phyloP scores from a whole-genome alignment of 2,329 filamentous ascomycete species.

The Claviceps humidiphila region DNA sequence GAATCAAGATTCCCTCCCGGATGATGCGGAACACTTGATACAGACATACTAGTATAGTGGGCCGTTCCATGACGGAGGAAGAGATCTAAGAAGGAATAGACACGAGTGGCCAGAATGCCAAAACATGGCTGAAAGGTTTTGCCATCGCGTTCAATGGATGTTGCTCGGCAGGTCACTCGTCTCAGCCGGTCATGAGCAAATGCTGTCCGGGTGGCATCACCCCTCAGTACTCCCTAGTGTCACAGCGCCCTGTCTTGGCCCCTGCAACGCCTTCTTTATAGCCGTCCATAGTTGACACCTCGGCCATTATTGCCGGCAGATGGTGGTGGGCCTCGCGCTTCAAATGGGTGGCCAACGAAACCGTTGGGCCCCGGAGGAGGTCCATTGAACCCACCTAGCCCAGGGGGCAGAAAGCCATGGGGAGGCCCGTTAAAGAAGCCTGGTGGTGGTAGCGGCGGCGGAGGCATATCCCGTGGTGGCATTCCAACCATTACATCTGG shows the following conservation, averaged over 20 bases:
- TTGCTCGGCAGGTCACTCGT: not conserved
- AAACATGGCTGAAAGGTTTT: not conserved
- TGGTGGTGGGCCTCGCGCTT: slow-evolving; percentile 40
- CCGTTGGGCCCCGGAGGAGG: slow-evolving; percentile 31
- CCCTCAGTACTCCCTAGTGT: not conserved
- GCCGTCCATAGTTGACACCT: slow-evolving; percentile 21
- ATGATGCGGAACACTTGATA: no score
- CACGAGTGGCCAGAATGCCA: not conserved
- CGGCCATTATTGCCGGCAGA: slow-evolving; percentile 30
- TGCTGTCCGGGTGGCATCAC: not conserved
- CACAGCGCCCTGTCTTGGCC: not conserved
- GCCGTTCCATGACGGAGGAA: not conserved
- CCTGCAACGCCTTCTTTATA: slow-evolving; percentile 6
- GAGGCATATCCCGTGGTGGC: slow-evolving; percentile 39
- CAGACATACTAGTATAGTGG: no score
- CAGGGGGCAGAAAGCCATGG: slow-evolving; percentile 40
- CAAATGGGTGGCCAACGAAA: slow-evolving; percentile 36
- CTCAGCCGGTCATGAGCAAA: not conserved
- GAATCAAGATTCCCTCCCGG: no score
- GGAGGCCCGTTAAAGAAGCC: slow-evolving; percentile 41
- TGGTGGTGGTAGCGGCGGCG: slow-evolving; percentile 43
- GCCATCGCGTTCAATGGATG: not conserved
- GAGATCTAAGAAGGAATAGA: not conserved
- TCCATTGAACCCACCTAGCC: slow-evolving; percentile 43
- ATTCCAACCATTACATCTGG: slow-evolving; percentile 36